Evolutionary conservation across 169 alveolate species (phyloP).

Genomic region (Cryptosporidium viatorum): DNA sequence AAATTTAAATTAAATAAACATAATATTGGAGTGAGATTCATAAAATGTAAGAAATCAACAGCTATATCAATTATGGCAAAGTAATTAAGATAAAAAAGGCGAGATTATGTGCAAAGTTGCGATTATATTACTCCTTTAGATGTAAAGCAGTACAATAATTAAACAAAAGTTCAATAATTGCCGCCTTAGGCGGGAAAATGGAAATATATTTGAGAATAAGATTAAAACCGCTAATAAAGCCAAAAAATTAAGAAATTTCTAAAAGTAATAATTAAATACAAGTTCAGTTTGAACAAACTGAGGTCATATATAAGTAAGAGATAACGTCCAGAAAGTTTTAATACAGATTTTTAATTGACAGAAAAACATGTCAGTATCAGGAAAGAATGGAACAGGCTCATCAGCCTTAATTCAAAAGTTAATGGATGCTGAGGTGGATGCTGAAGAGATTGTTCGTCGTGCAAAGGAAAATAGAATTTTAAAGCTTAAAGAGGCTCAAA

Average conservation of each 20-base stretch:
- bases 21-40: not conserved
- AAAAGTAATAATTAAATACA: not conserved
- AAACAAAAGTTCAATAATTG: not conserved
- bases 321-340: not conserved
- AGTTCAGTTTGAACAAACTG: conserved; percentile 1
- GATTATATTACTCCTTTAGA: not conserved
- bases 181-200: not conserved
- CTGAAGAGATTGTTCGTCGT: conserved; percentile 75
- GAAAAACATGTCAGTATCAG: conserved; percentile 44
- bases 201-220: not conserved
- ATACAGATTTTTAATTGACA: not conserved
- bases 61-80: too few relatives aligned
- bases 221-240: not conserved
- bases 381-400: conserved; percentile 56
- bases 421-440: conserved; percentile 67
- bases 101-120: not conserved
- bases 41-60: not conserved
- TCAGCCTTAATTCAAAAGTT: conserved; percentile 66
- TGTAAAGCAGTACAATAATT: not conserved
- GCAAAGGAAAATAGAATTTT: conserved; percentile 60
- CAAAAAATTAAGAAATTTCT: not conserved
- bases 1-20: not conserved
- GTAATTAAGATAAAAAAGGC: not conserved
- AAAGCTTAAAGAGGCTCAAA: conserved; percentile 70
- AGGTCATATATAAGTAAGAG: not conserved